Evolutionary conservation across 2,329 filamentous ascomycete species (phyloP).

Genomic region (Fusarium foetens): DNA sequence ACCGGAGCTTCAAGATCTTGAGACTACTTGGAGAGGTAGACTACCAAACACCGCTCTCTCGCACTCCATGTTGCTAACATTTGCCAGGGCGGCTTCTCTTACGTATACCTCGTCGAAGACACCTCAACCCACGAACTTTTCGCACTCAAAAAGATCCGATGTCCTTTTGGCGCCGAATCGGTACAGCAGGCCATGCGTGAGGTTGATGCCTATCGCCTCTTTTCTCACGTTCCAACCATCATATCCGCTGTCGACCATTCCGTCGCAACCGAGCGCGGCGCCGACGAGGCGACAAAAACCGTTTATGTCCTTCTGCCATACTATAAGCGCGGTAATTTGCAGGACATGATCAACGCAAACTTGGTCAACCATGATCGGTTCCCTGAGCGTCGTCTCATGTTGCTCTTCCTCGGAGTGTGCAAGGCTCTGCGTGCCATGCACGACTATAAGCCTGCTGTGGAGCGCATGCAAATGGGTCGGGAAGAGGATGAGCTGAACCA

Average conservation of each 20-base stretch:
- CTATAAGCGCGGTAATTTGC: constrained; percentile 92
- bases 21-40: constrained; percentile 89
- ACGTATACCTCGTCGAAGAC: constrained; percentile 98
- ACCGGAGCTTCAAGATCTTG: constrained; percentile 93
- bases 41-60: background rate
- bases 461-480: constrained; percentile 64
- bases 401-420: constrained; percentile 91
- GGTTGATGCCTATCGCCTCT: constrained; percentile 95
- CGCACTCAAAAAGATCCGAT: constrained; percentile 98
- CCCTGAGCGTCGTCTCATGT: constrained; percentile 87
- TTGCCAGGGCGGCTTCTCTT: constrained; percentile 89
- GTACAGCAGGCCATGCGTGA: constrained; percentile 95
- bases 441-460: constrained; percentile 70
- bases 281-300: constrained; percentile 78
- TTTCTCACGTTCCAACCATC: constrained; percentile 83
- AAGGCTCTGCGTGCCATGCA: constrained; percentile 91
- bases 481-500: constrained; percentile 53
- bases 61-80: constrained; percentile 5
- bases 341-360: constrained; percentile 99
- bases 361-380: constrained; percentile 93
- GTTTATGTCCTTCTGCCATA: constrained; percentile 97
- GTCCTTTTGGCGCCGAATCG: constrained; percentile 96
- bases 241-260: constrained; percentile 87
- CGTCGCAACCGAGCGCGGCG: constrained; percentile 77
- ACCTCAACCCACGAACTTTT: constrained; percentile 84